Base-by-base conservation (phyloP, 2,329 filamentous ascomycete species). In the Knufia fluminis region DNA sequence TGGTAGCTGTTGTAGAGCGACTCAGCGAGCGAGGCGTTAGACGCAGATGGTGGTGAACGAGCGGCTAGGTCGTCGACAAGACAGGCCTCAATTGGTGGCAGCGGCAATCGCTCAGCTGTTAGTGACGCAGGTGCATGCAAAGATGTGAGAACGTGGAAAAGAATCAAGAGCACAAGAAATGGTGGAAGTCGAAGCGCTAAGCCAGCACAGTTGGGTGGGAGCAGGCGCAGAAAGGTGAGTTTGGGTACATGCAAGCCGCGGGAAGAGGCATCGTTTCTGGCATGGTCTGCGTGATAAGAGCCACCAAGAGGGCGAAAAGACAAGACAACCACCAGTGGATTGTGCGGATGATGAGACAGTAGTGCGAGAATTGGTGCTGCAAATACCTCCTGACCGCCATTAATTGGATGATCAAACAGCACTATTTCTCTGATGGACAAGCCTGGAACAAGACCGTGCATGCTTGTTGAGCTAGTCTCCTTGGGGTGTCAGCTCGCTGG, bases 91-190 rank as follows among this genome's bases (percentile, higher is more conserved):
- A 58, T 53, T 55, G 46, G 53, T 53, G 50, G 59, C 51, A 51
- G 54, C 59, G 52, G 49, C 56, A 54, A 58, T 52, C 56, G 54
- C 54, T 56, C 53, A 47, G 40, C 36, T 49, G 51, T 56, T 54
- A 51, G 42, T 36, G 32, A 39, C 38, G 49, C 47, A 56, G 41
- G 50, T 57, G 55, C 53, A 49, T 57, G 51, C 57, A 52, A 59
- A 54, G 28, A 22, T 36, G 56, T 54, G 51, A 56, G 51, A 57
- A 59, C 56, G 51, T 48, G 52, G 46, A 35, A n/a, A 48, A 47
- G 47, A 16, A 47, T 40, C 20, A 51, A 49, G 41, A 49, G 52
- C 51, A 53, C 47, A 53, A 48, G 46, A 53, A 54, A 68, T 74
- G 72, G 32, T 46, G 28, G 40, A 42, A 35, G n/a, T 31, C 16